Conservation (phyloP, 2,329 filamentous ascomycete genomes). For the Penicillium crustosum region DNA sequence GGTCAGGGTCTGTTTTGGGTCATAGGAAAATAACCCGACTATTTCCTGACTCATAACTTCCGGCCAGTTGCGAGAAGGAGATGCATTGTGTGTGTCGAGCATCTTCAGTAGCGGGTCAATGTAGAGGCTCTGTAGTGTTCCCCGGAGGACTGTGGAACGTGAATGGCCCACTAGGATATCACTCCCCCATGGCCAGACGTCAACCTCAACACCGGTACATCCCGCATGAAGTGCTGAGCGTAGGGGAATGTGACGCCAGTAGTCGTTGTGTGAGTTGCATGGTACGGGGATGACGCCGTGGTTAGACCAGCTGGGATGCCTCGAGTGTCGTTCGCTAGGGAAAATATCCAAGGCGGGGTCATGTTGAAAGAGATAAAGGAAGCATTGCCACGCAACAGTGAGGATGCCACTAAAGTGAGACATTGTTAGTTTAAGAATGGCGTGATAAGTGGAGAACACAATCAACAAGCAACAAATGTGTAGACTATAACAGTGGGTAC, state of each 20-base stretch:
- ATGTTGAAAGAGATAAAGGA: conserved; percentile 2
- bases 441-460: not conserved
- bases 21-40: conserved; percentile 57
- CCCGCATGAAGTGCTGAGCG: conserved; percentile 61
- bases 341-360: not conserved
- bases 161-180: conserved; percentile 66
- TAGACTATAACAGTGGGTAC: not conserved
- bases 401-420: not conserved
- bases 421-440: not conserved
- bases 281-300: conserved; percentile 53
- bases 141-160: conserved; percentile 52
- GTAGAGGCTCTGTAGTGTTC: conserved; percentile 64
- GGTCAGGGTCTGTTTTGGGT: conserved; percentile 56
- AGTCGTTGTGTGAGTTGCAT: conserved; percentile 71
- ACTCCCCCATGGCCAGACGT: conserved; percentile 63
- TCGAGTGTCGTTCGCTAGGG: not conserved
- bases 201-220: conserved; percentile 66
- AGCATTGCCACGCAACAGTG: conserved; percentile 1
- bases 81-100: conserved; percentile 53
- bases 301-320: not conserved
- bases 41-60: conserved; percentile 18
- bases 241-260: conserved; percentile 64
- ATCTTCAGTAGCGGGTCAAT: conserved; percentile 63
- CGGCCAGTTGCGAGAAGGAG: not conserved
- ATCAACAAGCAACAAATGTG: not conserved